Conservation (phyloP, 73 alveolate genomes). For the Paramecium primaurelia region DNA sequence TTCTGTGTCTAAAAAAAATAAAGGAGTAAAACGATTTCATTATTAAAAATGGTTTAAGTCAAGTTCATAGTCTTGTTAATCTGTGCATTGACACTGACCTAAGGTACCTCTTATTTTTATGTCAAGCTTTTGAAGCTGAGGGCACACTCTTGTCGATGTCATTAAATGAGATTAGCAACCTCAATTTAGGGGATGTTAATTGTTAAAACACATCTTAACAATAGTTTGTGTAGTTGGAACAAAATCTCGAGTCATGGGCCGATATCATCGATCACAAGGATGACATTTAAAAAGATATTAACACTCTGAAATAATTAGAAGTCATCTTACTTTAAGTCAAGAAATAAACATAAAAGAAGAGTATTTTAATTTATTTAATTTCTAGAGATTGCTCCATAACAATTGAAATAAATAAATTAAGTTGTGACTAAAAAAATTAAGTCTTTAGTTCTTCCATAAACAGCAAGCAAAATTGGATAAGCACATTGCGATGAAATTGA, state of each 20-base stretch:
- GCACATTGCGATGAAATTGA: conserved; percentile 42
- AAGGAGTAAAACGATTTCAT: background rate
- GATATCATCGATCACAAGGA: conserved; percentile 35
- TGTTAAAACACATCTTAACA: background rate
- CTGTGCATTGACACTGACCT: conserved; percentile 4
- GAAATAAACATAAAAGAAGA: conserved; percentile 17
- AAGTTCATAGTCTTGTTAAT: conserved; percentile 10
- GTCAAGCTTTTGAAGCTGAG: conserved; percentile 32
- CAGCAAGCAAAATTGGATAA: conserved; percentile 25
- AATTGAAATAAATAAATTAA: conserved; percentile 30
- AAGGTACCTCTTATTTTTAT: background rate
- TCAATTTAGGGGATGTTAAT: conserved; percentile 17
- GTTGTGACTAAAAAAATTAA: conserved; percentile 31
- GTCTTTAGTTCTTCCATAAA: conserved; percentile 40
- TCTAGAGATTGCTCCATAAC: conserved; percentile 21
- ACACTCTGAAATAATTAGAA: conserved; percentile 24
- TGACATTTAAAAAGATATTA: background rate
- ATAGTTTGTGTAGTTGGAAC: background rate
- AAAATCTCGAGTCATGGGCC: conserved; percentile 41
- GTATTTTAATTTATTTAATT: background rate
- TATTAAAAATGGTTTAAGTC: conserved; percentile 10
- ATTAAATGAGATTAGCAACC: conserved; percentile 29
- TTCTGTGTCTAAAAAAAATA: conserved; percentile 11
- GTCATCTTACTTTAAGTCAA: conserved; percentile 7
- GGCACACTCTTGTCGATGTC: conserved; percentile 40